Conservation (phyloP, 495 filamentous ascomycete genomes). For the Amorphotheca resinae region DNA sequence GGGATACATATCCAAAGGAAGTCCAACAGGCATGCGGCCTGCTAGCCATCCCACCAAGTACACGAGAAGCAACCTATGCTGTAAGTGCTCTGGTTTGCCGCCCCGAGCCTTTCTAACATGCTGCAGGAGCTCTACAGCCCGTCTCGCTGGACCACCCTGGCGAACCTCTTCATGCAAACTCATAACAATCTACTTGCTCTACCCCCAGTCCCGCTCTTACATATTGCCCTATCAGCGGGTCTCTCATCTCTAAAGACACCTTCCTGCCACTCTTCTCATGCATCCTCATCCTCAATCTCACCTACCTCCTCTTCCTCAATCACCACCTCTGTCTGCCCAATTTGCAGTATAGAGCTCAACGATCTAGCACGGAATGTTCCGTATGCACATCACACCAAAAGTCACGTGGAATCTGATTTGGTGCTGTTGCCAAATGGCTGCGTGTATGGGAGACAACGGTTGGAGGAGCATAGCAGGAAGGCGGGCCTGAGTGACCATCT, state of each 20-base stretch:
- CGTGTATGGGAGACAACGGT: constrained; percentile 65
- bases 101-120: not conserved
- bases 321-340: constrained; percentile 52
- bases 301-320: constrained; percentile 17
- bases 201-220: constrained; percentile 70
- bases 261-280: constrained; percentile 62
- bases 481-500: constrained; percentile 45
- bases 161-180: constrained; percentile 72
- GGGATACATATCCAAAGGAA: constrained; percentile 53
- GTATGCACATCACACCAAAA: constrained; percentile 89
- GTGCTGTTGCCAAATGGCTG: constrained; percentile 78
- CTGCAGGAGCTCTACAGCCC: constrained; percentile 56
- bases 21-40: constrained; percentile 66
- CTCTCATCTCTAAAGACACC: constrained; percentile 94
- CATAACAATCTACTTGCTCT: constrained; percentile 82
- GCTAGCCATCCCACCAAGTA: constrained; percentile 58
- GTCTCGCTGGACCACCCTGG: constrained; percentile 60
- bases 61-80: constrained; percentile 46
- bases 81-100: constrained; percentile 27
- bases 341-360: constrained; percentile 90
- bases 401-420: constrained; percentile 75
- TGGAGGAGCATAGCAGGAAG: constrained; percentile 68
- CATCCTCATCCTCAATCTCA: constrained; percentile 12
- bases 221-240: constrained; percentile 82
- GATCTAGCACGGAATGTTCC: constrained; percentile 78